A percentile compares a stretch with the other conserved stretches of the same genome.
Evolutionary conservation across 331 rosid genomes (phyloP).

Genomic region (Acacia pycnantha): DNA sequence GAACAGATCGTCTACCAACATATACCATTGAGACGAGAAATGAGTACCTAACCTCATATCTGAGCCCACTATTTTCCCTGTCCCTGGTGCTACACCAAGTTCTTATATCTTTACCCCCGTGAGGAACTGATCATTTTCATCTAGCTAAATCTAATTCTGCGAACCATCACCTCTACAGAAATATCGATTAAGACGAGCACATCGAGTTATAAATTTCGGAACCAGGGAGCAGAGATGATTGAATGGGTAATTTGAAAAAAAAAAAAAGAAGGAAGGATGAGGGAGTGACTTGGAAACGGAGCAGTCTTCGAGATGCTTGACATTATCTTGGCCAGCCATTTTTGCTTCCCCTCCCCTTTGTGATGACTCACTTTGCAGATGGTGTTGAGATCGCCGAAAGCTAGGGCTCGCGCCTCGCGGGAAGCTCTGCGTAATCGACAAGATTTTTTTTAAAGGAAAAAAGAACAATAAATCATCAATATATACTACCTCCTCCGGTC

Average conservation of each 20-base stretch:
- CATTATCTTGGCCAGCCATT: slow-evolving; percentile 9
- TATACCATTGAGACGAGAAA: background rate
- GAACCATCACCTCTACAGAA: background rate
- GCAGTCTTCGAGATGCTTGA: slow-evolving; percentile 18
- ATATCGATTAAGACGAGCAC: background rate
- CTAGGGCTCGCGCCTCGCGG: background rate
- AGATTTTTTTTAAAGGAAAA: background rate
- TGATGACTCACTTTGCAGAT: background rate
- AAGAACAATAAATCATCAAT: too few relatives aligned
- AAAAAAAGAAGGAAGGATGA: background rate
- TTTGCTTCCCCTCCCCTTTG: background rate
- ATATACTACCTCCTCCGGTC: too few relatives aligned
- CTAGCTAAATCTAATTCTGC: background rate
- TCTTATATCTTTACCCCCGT: background rate
- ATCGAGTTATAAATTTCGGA: background rate
- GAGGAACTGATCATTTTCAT: background rate
- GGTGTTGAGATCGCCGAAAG: background rate
- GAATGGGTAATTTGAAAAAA: background rate
- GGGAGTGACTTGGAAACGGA: slow-evolving; percentile 1
- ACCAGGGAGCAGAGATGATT: background rate
- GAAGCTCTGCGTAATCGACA: background rate
- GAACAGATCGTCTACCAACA: background rate
- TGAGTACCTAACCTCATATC: background rate
- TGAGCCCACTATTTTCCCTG: background rate
- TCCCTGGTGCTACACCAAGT: background rate